Conservation (phyloP, 1,284 basidiomycete species). For the Ceratobasidium sp. region DNA sequence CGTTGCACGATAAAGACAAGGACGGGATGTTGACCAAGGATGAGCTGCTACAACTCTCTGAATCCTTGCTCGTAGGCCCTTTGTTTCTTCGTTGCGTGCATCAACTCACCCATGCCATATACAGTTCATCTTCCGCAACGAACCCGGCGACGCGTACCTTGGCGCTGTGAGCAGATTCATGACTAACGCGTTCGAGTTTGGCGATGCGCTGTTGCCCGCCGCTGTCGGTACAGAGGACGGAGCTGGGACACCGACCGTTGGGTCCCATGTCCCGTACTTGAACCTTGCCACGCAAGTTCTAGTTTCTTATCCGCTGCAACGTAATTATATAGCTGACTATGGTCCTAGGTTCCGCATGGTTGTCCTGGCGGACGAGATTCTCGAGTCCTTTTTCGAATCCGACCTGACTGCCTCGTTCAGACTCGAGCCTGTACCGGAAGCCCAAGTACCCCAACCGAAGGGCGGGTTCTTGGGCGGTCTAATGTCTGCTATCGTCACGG, state of each 20-base stretch:
- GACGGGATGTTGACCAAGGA: slow-evolving; percentile 88
- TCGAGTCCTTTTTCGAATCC: slow-evolving; percentile 93
- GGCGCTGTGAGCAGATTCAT: slow-evolving; percentile 96
- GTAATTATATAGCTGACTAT: neutral
- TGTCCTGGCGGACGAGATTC: slow-evolving; percentile 90
- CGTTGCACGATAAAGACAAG: slow-evolving; percentile 94
- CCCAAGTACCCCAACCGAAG: slow-evolving; percentile 63
- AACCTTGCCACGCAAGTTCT: slow-evolving; percentile 79
- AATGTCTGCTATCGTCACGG: slow-evolving; percentile 87
- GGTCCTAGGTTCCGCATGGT: slow-evolving; percentile 92
- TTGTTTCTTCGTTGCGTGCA: slow-evolving; percentile 2
- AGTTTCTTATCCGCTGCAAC: neutral
- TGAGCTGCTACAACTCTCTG: slow-evolving; percentile 78
- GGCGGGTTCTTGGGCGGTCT: slow-evolving; percentile 82
- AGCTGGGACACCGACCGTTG: slow-evolving; percentile 58
- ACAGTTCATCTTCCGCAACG: slow-evolving; percentile 97
- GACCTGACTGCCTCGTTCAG: slow-evolving; percentile 90
- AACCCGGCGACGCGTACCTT: slow-evolving; percentile 96
- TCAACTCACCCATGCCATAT: slow-evolving; percentile 31
- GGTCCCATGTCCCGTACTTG: slow-evolving; percentile 83
- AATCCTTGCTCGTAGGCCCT: slow-evolving; percentile 83
- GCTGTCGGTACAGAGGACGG: slow-evolving; percentile 57
- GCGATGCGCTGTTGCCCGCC: slow-evolving; percentile 75
- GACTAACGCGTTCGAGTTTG: slow-evolving; percentile 97
- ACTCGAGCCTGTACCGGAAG: slow-evolving; percentile 65